Evolutionary conservation across 768 basidiomycete species (phyloP), one percentile per base, ranked within the genome.

Genomic region (Mycena crocata): DNA sequence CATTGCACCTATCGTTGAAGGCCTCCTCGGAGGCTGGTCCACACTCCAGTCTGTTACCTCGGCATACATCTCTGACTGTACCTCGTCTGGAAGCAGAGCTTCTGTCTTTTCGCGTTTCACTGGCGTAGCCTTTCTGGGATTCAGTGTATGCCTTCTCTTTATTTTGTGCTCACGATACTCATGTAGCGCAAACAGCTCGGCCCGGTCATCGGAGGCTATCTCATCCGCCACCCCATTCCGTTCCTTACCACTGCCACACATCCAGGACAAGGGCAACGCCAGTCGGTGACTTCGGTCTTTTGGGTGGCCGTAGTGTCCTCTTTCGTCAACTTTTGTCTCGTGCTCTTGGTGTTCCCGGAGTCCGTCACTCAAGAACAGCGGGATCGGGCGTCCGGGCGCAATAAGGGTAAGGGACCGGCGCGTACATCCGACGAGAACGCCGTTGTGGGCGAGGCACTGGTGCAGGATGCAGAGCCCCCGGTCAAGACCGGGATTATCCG

Each of bases 11-110:
- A 76, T 92, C 39, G 80, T 94, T 23, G 96, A 98, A 74, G 96
- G 96, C 21, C 78, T 90, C 19, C 82, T 95, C 3, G 95, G 95
- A 17, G 94, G 95, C 30, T 93, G 90, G 87, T 87, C 91, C 9
- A 90, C 94, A 1, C 79, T 96, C 12, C 87, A 90, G 59, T 87
- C 90, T 5, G 90, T 91, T 0, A 89, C 89, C n/a, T 88, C 91
- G 17, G 93, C 95, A 5, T 95, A 94, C 72, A 82, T 95, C 56
- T 90, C 91, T 37, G 94, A 95, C 72, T 94, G 93, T 73, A 95
- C 94, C 3, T 91, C 91, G n/a, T 83, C 88, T 46, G 93, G 93
- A 45, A 94, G 93, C 12, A 88, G 93, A 44, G 86, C 93, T 1
- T 84, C 87, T 42, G 87, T 90, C 30, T 90, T 90, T 77, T 88